These are phyloP conservation scores for Thelonectria rubi DNA, from an alignment of 2,329 filamentous ascomycete species.

Conservation along the genomic window DNA sequence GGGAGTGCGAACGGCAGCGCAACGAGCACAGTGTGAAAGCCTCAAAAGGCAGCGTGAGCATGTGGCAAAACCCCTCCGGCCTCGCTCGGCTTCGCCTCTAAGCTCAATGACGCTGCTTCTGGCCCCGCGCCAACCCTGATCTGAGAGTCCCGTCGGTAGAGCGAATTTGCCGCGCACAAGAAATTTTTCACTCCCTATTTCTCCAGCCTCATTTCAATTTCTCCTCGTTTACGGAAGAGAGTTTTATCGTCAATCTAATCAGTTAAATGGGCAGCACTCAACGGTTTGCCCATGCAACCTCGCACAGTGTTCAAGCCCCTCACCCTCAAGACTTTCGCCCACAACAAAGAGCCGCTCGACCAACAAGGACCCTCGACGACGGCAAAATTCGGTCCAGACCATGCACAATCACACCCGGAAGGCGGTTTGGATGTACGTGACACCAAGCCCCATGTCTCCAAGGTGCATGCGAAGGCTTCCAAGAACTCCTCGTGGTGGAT, in stretches of 20 bases:
- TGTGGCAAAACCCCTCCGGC: not conserved
- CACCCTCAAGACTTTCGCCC: constrained; percentile 1
- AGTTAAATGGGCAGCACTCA: not conserved
- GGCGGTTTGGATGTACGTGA: constrained; percentile 17
- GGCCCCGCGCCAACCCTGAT: not conserved
- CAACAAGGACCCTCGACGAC: constrained; percentile 8
- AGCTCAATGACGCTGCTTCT: not conserved
- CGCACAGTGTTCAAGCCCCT: constrained; percentile 18
- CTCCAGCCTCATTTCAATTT: not conserved
- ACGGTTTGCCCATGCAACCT: constrained; percentile 11
- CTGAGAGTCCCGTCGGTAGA: not conserved
- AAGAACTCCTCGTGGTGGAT: constrained; percentile 21
- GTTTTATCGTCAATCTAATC: not conserved
- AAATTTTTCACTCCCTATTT: not conserved
- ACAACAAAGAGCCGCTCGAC: constrained; percentile 8
- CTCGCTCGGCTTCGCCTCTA: not conserved
- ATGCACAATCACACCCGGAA: constrained; percentile 4
- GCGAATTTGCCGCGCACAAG: not conserved
- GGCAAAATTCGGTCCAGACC: not conserved
- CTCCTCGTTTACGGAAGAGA: not conserved
- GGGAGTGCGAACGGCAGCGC: not conserved
- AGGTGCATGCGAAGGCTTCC: constrained; percentile 13
- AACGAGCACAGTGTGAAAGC: constrained; percentile 12
- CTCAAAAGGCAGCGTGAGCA: not conserved
- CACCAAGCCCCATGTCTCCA: constrained; percentile 15